Evolutionary conservation across 371 early-diverging fungal species (phyloP).

Genomic region (Lichtheimia corymbifera): DNA sequence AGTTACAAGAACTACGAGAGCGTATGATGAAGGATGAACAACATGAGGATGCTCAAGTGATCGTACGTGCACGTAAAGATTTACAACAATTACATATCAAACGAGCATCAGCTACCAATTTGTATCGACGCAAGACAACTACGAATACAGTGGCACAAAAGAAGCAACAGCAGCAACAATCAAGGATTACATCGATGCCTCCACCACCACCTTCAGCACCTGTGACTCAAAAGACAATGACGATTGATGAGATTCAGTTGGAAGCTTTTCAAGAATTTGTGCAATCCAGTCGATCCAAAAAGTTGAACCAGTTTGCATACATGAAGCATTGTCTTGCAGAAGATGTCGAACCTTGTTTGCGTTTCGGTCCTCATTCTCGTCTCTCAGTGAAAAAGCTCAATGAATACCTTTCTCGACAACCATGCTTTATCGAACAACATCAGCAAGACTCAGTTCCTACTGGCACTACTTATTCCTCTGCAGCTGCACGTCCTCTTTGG

Average conservation of each 20-base stretch:
- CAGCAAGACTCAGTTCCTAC: slow-evolving; percentile 30
- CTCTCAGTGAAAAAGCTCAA: slow-evolving; percentile 78
- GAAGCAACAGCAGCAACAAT: slow-evolving; percentile 15
- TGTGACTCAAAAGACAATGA: slow-evolving; percentile 20
- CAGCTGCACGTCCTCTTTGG: slow-evolving; percentile 50
- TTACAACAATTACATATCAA: slow-evolving; percentile 24
- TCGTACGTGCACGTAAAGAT: slow-evolving; percentile 22
- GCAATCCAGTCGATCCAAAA: slow-evolving; percentile 57
- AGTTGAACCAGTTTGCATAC: slow-evolving; percentile 71
- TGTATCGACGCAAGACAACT: slow-evolving; percentile 14
- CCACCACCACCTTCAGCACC: slow-evolving; percentile 24
- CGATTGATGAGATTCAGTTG: slow-evolving; percentile 66
- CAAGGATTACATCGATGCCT: slow-evolving; percentile 22
- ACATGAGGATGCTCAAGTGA: slow-evolving; percentile 6
- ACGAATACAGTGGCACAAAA: not conserved
- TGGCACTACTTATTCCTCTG: slow-evolving; percentile 17
- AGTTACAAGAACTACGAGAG: slow-evolving; percentile 72
- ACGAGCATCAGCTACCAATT: slow-evolving; percentile 40
- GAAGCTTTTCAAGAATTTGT: slow-evolving; percentile 82
- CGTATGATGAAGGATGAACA: slow-evolving; percentile 19
- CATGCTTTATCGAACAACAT: slow-evolving; percentile 70
- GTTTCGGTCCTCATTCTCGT: slow-evolving; percentile 85
- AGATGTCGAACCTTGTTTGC: slow-evolving; percentile 82
- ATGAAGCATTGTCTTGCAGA: slow-evolving; percentile 71
- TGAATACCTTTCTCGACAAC: slow-evolving; percentile 78